Evolutionary conservation across 1,284 basidiomycete genomes (phyloP).

Genomic region (Pascua guehoae): DNA sequence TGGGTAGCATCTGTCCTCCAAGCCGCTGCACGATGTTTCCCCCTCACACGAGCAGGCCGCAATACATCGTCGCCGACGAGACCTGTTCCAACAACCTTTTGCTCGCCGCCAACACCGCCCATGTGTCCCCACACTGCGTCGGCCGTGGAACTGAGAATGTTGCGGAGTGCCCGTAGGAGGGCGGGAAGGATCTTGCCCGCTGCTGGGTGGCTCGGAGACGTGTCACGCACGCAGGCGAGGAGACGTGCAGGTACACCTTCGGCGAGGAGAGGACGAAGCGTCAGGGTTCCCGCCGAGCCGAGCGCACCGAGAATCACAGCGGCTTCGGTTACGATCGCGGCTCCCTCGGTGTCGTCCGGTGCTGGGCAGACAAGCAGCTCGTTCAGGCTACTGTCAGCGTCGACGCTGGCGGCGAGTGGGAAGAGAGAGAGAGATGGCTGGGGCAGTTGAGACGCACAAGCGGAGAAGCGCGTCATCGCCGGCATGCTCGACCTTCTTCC

Average conservation of each 20-base stretch:
- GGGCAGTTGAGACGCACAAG: slow-evolving; percentile 24
- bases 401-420: not conserved
- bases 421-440: not conserved
- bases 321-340: slow-evolving; percentile 39
- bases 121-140: slow-evolving; percentile 45
- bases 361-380: slow-evolving; percentile 16
- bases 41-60: slow-evolving; percentile 12
- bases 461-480: slow-evolving; percentile 33
- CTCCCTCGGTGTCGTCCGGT: slow-evolving; percentile 1
- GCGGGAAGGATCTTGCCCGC: slow-evolving; percentile 24
- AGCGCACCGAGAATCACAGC: slow-evolving; percentile 48
- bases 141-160: slow-evolving; percentile 39
- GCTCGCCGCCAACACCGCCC: slow-evolving; percentile 44
- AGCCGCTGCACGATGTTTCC: slow-evolving; percentile 14
- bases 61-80: slow-evolving; percentile 28
- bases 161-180: slow-evolving; percentile 38
- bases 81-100: slow-evolving; percentile 40
- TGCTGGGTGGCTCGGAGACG: slow-evolving; percentile 7
- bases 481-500: slow-evolving; percentile 47
- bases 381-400: slow-evolving; percentile 16
- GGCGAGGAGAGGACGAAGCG: slow-evolving; percentile 32
- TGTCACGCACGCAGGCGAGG: slow-evolving; percentile 23
- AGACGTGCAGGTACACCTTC: slow-evolving; percentile 26
- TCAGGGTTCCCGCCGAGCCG: slow-evolving; percentile 40
- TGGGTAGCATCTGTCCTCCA: slow-evolving; percentile 21